phyloP scores from a whole-genome alignment of 225 moss, liverwort and hornwort genomes.

The Polytrichum commune region DNA sequence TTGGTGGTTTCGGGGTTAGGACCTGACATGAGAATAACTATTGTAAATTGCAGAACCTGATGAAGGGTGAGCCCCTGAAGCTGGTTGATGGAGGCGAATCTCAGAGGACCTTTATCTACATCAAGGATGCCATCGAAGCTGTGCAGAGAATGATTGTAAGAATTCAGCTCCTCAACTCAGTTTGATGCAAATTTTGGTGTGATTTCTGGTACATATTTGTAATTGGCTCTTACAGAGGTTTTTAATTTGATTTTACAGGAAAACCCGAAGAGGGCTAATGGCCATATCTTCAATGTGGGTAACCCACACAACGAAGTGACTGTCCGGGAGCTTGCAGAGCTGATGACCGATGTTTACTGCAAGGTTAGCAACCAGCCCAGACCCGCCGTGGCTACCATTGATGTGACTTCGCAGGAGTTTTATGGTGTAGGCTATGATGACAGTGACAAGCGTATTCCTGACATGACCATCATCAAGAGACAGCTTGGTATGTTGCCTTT shows the following conservation, averaged over 20 bases:
- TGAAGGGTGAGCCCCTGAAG: slow-evolving; percentile 55
- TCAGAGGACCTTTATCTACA: slow-evolving; percentile 51
- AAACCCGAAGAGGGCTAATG: slow-evolving; percentile 31
- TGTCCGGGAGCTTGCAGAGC: slow-evolving; percentile 48
- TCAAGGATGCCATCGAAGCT: slow-evolving; percentile 59
- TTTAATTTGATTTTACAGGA: slow-evolving; percentile 6
- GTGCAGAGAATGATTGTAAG: slow-evolving; percentile 50
- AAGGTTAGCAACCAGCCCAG: slow-evolving; percentile 38
- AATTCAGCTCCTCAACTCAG: background rate
- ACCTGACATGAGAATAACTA: no score
- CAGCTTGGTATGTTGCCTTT: slow-evolving; percentile 20
- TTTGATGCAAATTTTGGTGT: no score
- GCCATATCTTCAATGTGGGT: slow-evolving; percentile 36
- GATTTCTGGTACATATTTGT: no score
- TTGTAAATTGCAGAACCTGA: slow-evolving; percentile 32
- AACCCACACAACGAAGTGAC: slow-evolving; percentile 45
- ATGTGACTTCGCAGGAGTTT: slow-evolving; percentile 45
- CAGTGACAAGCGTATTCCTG: slow-evolving; percentile 52
- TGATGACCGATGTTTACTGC: slow-evolving; percentile 55
- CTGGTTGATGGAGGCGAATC: slow-evolving; percentile 53
- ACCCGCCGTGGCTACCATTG: slow-evolving; percentile 38
- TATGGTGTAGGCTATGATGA: slow-evolving; percentile 57
- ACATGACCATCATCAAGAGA: slow-evolving; percentile 39
- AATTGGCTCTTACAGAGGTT: no score
- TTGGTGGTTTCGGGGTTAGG: no score